phyloP scores from a whole-genome alignment of 2,329 filamentous ascomycete genomes.

The Alternaria alternata region DNA sequence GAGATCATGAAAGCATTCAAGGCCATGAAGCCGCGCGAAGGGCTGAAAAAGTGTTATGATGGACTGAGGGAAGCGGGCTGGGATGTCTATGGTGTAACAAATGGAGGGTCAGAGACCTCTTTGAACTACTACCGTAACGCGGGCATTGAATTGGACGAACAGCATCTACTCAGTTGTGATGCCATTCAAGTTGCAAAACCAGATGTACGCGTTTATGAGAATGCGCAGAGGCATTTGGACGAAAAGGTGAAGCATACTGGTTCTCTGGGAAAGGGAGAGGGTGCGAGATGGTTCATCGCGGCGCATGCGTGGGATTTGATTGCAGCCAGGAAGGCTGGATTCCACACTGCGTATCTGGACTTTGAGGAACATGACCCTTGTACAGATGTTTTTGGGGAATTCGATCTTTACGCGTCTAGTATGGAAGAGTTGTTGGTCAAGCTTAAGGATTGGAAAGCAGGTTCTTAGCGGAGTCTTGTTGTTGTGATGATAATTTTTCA shows the following conservation, averaged over 20 bases:
- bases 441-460: slow-evolving; percentile 18
- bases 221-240: slow-evolving; percentile 24
- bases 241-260: neutral
- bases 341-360: slow-evolving; percentile 36
- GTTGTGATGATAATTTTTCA: neutral
- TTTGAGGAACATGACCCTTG: slow-evolving; percentile 37
- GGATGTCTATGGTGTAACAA: slow-evolving; percentile 37
- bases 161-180: slow-evolving; percentile 35
- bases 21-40: slow-evolving; percentile 28
- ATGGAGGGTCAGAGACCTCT: slow-evolving; percentile 27
- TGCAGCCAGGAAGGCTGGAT: slow-evolving; percentile 30
- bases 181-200: slow-evolving; percentile 31
- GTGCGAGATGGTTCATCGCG: slow-evolving; percentile 36
- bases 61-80: slow-evolving; percentile 27
- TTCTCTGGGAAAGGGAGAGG: slow-evolving; percentile 10
- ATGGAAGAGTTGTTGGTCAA: slow-evolving; percentile 33
- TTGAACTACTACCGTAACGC: slow-evolving; percentile 29
- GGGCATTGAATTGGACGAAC: slow-evolving; percentile 25
- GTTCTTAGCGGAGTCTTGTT: neutral
- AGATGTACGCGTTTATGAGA: slow-evolving; percentile 32
- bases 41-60: slow-evolving; percentile 33
- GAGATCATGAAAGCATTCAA: slow-evolving; percentile 35
- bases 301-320: slow-evolving; percentile 39
- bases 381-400: slow-evolving; percentile 34
- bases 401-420: slow-evolving; percentile 35